phyloP scores from a whole-genome alignment of 768 basidiomycete species.

The Rhodocollybia butyracea region DNA sequence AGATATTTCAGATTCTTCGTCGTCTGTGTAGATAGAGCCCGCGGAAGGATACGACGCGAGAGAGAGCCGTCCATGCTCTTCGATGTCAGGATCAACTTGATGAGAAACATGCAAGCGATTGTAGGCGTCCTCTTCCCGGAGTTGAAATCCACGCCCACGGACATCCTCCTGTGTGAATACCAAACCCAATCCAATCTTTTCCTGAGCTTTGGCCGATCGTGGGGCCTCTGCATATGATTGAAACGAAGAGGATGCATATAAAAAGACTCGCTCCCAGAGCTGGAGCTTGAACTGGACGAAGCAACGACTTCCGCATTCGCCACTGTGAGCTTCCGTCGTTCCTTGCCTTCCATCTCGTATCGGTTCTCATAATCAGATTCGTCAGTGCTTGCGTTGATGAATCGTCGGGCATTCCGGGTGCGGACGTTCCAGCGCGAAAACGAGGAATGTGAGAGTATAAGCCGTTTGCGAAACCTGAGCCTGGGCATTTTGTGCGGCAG shows the following conservation, averaged over 20 bases:
- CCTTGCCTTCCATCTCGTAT: slow-evolving; percentile 21
- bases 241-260: background rate
- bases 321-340: slow-evolving; percentile 41
- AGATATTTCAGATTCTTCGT: slow-evolving; percentile 1
- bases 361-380: slow-evolving; percentile 43
- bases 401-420: background rate
- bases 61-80: background rate
- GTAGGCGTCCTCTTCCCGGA: background rate
- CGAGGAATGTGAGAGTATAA: slow-evolving; percentile 29
- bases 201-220: background rate
- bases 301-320: slow-evolving; percentile 41
- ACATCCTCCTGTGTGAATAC: background rate
- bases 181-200: slow-evolving; percentile 5
- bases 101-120: background rate
- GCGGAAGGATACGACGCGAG: slow-evolving; percentile 5
- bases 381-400: slow-evolving; percentile 16
- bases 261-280: slow-evolving; percentile 37
- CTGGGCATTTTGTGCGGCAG: slow-evolving; percentile 3
- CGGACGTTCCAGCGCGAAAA: slow-evolving; percentile 20
- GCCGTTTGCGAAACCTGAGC: slow-evolving; percentile 4
- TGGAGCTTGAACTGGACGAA: slow-evolving; percentile 29
- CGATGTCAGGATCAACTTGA: background rate
- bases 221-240: background rate
- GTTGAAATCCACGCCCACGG: background rate
- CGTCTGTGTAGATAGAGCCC: slow-evolving; percentile 5